phyloP scores from a whole-genome alignment of 2,329 filamentous ascomycete species.

The Aureobasidium uvarum region DNA sequence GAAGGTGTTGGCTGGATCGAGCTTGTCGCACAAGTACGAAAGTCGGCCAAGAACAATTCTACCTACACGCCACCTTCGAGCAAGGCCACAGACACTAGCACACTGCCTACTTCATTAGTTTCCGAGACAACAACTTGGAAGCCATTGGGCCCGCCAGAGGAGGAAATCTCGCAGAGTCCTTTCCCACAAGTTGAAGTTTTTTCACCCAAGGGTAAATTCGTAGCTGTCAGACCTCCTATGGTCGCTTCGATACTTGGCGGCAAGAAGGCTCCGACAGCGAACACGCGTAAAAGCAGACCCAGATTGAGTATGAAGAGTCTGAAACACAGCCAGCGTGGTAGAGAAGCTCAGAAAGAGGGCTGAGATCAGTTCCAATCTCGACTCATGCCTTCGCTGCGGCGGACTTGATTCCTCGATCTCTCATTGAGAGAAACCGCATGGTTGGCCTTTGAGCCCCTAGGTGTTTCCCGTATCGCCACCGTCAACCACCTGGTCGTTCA shows the following conservation, averaged over 20 bases:
- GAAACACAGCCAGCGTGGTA: conserved; percentile 26
- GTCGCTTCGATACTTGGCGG: conserved; percentile 64
- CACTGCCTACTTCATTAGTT: not conserved
- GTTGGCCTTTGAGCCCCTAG: not conserved
- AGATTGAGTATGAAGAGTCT: conserved; percentile 58
- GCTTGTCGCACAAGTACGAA: conserved; percentile 74
- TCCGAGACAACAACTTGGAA: conserved; percentile 12
- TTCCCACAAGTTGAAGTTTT: conserved; percentile 79
- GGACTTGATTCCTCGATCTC: not conserved
- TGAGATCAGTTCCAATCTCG: not conserved
- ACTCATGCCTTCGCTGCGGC: too few species aligned
- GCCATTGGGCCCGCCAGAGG: not conserved
- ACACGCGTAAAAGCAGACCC: conserved; percentile 57
- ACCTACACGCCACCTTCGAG: not conserved
- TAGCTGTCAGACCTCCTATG: conserved; percentile 66
- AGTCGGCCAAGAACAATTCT: conserved; percentile 27
- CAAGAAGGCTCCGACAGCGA: conserved; percentile 53
- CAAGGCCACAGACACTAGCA: not conserved
- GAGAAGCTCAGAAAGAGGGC: conserved; percentile 18
- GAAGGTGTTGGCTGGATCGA: conserved; percentile 96
- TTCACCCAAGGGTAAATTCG: conserved; percentile 76
- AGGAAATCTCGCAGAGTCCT: conserved; percentile 38
- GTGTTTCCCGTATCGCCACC: not conserved
- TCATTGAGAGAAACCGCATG: too few species aligned
- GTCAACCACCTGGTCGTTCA: not conserved